A percentile compares a stretch with the other conserved stretches of the same genome.
These are phyloP conservation scores for Aspergillus caelatus DNA, from an alignment of 2,329 filamentous ascomycete genomes.

Conservation along the genomic window DNA sequence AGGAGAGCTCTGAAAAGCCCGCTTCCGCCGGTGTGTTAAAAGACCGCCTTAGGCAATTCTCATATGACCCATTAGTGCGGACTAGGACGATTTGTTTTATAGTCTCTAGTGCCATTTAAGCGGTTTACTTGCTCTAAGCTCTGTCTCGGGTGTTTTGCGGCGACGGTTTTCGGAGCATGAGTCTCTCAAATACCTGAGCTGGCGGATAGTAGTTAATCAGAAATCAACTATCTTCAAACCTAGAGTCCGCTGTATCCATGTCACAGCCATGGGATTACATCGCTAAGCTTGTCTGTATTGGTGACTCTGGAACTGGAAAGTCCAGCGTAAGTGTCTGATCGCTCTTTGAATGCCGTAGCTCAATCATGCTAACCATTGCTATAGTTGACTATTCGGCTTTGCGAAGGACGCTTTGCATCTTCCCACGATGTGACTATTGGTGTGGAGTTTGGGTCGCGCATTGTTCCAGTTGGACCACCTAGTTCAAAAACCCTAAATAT, in stretches of 20 bases:
- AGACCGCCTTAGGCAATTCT: background rate
- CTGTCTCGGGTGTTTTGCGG: background rate
- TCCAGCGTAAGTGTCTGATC: conserved; percentile 60
- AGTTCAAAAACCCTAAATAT: conserved; percentile 63
- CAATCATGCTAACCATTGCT: conserved; percentile 18
- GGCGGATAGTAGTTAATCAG: conserved; percentile 10
- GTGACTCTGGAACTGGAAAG: conserved; percentile 95
- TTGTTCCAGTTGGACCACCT: conserved; percentile 86
- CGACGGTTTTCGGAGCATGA: conserved; percentile 20
- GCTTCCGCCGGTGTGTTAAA: background rate
- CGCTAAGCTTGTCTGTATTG: conserved; percentile 96
- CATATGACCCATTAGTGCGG: background rate
- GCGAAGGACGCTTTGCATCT: conserved; percentile 91
- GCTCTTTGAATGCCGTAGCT: background rate
- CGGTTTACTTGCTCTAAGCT: background rate
- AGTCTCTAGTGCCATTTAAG: background rate
- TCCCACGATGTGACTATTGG: conserved; percentile 98
- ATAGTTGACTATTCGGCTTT: conserved; percentile 88
- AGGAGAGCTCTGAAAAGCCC: background rate
- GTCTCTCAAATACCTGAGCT: conserved; percentile 14
- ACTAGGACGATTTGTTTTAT: too few species aligned
- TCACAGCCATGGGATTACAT: conserved; percentile 90
- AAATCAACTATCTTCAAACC: background rate
- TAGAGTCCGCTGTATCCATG: conserved; percentile 38
- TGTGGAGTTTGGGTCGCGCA: conserved; percentile 91